phyloP scores from a whole-genome alignment of 176 grass and related monocot genomes.

The Lolium multiflorum region DNA sequence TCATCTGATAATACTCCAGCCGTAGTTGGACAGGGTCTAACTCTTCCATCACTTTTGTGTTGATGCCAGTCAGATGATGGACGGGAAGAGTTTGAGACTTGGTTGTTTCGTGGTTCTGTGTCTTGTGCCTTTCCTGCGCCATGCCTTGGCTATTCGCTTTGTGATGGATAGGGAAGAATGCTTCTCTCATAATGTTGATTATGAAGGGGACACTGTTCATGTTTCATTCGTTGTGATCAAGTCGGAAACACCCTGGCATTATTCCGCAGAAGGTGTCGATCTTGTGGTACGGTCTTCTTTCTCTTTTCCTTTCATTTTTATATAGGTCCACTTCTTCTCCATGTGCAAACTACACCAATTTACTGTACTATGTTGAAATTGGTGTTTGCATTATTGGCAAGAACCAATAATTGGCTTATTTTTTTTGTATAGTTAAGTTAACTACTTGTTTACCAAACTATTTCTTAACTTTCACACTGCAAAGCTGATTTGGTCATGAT shows the following conservation, averaged over 20 bases:
- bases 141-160: slow-evolving; percentile 69
- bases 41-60: neutral
- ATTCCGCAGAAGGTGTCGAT: slow-evolving; percentile 81
- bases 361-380: neutral
- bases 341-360: neutral
- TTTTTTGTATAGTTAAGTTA: neutral
- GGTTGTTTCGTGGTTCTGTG: slow-evolving; percentile 42
- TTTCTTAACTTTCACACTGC: neutral
- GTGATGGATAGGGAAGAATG: slow-evolving; percentile 97
- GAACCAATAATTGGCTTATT: neutral
- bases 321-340: neutral
- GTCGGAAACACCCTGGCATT: slow-evolving; percentile 91
- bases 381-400: neutral
- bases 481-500: slow-evolving; percentile 29
- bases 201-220: slow-evolving; percentile 84
- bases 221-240: slow-evolving; percentile 94
- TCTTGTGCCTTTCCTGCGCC: slow-evolving; percentile 32
- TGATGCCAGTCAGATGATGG: slow-evolving; percentile 47
- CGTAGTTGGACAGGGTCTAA: neutral
- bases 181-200: slow-evolving; percentile 85
- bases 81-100: slow-evolving; percentile 39
- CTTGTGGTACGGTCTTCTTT: slow-evolving; percentile 68
- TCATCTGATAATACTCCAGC: neutral
- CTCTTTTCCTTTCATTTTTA: neutral
- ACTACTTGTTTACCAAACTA: neutral